Evolutionary conservation across 768 basidiomycete species (phyloP), one percentile per base, ranked within the genome.

Genomic region (Trametes sanguinea): DNA sequence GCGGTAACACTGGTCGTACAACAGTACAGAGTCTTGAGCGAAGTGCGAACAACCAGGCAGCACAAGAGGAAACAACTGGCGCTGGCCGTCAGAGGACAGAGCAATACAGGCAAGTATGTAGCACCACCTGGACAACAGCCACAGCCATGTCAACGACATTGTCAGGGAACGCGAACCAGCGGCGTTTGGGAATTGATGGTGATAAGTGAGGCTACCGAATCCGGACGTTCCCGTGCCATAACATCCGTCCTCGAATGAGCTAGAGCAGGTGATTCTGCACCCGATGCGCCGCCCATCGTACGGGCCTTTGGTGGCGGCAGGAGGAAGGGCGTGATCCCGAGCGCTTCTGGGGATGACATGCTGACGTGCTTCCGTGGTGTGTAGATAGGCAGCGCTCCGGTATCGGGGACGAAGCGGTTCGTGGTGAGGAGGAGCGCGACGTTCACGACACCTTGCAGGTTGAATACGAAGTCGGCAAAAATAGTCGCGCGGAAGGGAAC

Each of bases 361-460:
- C 70, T 66, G 55, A 74, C 43, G 37, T 57, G 55, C 65, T 71
- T 67, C 43, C 76, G 65, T 6, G 72, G 73, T 11, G 57, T 66
- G 44, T 71, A 68, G 9, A 68, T 57, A 4, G 73, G 72, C 8
- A 74, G 64, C 14, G 64, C 50, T 6, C 43, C 51, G 17, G 65
- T 50, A 54, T 73, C 69, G n/a, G 74, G 72, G 46, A 77, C 66
- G 54, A 67, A 59, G n/a, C 68, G 71, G 39, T 71, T 69, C 30
- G 75, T 76, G 6, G 63, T 32, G 51, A 72, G 54, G 57, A 76
- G 69, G 33, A 76, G 66, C 9, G 72, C 32, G 17, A 71, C 65
- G 58, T 77, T 77, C 22, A 71, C 71, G 48, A 76, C 66, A 16
- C 73, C 73, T 54, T 72, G 71, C 16, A 76, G 69, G 59, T 74